Evolutionary conservation across 1,139 yeast species (phyloP), one percentile per base, ranked within the genome.

Genomic region (Geotrichum australiense): DNA sequence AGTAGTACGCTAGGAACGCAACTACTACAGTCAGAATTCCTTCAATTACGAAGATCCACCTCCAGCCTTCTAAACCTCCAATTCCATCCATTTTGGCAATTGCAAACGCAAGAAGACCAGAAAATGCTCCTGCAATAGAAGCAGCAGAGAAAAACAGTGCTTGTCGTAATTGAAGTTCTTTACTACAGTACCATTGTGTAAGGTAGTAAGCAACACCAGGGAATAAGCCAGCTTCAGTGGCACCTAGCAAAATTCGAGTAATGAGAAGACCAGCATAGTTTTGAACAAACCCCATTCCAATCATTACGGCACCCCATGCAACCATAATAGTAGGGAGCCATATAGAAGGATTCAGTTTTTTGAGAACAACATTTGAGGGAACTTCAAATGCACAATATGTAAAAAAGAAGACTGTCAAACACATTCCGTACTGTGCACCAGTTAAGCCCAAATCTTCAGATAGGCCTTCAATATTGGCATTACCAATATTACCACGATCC

Each of bases 401-500:
- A 32, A 75, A 69, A 50, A 74, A 78, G 47, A 78, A 69, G 38
- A 78, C 68, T 4, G 80, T 71, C 43, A 77, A 65, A 56, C 72
- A 64, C 25, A 73, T 66, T 55, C 74, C 74, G 58, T 73, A 77
- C 53, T 77, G 71, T 28, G 59, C 52, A 2, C 75, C 74, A 2
- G 56, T 50, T 43, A 78, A 64, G 2, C 67, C 63, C 42, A 77
- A 57, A 48, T 77, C 82, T 14, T 61, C 64, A 47, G 69, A 74
- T 34, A 78, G 57, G 4, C 79, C 80, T 43, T 76, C 80, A 21
- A 77, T 65, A 49, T 78, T 65, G 0, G 83, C 83, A 53, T 74
- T 70, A 2, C 80, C 80, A 51, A 78, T 74, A 53, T 75, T 76
- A 46, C 73, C 73, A 50, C 80, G 62, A 56, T 76, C 82, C 48